Percentiles rank a stretch among this genome's conserved stretches.
These are phyloP conservation scores for Fusarium udum DNA, from an alignment of 2,329 filamentous ascomycete genomes.

Conservation along the genomic window DNA sequence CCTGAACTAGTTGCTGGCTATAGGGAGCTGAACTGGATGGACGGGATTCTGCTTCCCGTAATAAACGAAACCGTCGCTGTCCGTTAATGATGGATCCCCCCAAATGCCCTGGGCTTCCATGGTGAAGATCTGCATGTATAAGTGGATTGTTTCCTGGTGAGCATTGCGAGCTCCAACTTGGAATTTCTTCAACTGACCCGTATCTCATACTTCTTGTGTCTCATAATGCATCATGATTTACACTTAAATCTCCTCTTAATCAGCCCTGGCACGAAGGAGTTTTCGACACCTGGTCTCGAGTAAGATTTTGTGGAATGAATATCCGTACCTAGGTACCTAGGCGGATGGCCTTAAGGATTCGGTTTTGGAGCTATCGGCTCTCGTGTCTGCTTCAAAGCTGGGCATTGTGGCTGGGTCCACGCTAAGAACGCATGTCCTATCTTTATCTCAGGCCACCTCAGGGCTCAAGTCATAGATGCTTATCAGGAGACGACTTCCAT, in stretches of 20 bases:
- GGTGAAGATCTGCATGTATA: slow-evolving; percentile 26
- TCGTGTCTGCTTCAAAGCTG: background rate
- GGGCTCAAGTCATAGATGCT: background rate
- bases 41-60: background rate
- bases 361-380: background rate
- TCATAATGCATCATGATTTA: background rate
- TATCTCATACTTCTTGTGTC: background rate
- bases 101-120: slow-evolving; percentile 19
- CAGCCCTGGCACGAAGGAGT: background rate
- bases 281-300: slow-evolving; percentile 6
- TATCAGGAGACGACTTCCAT: slow-evolving; percentile 5
- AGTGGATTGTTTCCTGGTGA: slow-evolving; percentile 11
- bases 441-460: slow-evolving; percentile 32
- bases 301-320: slow-evolving; percentile 28
- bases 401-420: slow-evolving; percentile 35
- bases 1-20: background rate
- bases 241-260: background rate
- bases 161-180: background rate
- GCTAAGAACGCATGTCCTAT: slow-evolving; percentile 29
- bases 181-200: background rate
- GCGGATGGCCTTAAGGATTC: background rate
- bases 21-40: background rate
- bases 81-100: background rate
- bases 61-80: background rate
- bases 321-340: background rate